Evolutionary conservation across 352 stramenopile genomes (phyloP), one percentile per base, ranked within the genome.

Genomic region (Phytopythium boreale): DNA sequence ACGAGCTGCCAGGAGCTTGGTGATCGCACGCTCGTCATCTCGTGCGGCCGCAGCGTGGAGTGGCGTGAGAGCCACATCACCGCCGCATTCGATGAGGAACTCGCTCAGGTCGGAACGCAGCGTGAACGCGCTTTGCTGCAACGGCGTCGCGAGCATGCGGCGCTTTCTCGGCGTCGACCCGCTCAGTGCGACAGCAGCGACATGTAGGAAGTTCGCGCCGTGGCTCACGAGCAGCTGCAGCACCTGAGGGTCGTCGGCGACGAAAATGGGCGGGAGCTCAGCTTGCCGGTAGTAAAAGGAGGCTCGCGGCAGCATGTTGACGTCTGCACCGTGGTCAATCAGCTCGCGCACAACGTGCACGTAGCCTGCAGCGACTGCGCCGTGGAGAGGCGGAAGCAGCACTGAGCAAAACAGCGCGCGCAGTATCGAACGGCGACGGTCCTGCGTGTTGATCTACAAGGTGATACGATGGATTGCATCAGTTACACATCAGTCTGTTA

Each of bases 51-150:
- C 86, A n/a, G 79, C 68, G 62, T 94, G 86, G 7, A 94, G 75
- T 36, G 86, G 84, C 12, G 86, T 93, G 43, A 94, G 58, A 17
- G 86, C 84, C 1, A 94, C 86, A 39, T 94, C 86, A n/a, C 60
- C 79, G 10, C 86, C 86, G 22, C 75, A 77, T 19, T 87, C 74
- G n/a, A 89, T 66, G 29, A 94, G 53, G 31, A 88, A 86, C 57
- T 87, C 80, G 29, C 76, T 84, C 15, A 88, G 67, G 24, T 84
- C 77, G 8, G 80, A 84, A 20, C 82, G 74, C 53, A 84, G 51
- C 8, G 84, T 93, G 55, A 92, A 83, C 3, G 82, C 78, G 24
- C 72, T 87, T 44, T 87, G 84, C 58, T 92, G 81, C 58, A 89
- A 51, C 5, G 82, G 75, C 5, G 79, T 87, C 24, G 71, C 75